A percentile compares a stretch with the other conserved stretches of the same genome.
Evolutionary conservation across 2,329 filamentous ascomycete species (phyloP).

Genomic region (Thelonectria discophora): DNA sequence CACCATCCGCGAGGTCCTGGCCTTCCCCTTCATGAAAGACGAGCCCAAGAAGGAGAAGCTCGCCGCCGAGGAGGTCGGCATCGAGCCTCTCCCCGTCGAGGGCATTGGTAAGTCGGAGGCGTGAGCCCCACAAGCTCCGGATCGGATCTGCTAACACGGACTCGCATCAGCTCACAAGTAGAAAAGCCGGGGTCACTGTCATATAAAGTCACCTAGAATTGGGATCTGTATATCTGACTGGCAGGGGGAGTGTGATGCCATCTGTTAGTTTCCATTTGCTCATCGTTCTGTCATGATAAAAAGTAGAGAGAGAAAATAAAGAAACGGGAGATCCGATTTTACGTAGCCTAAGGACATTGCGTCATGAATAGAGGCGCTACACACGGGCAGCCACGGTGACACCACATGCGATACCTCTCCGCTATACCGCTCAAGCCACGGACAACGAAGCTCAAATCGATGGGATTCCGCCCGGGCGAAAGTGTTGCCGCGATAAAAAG

Average conservation of each 20-base stretch:
- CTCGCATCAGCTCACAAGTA: constrained; percentile 38
- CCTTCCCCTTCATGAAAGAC: constrained; percentile 99
- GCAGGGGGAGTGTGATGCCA: constrained; percentile 6
- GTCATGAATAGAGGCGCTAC: too few relatives aligned
- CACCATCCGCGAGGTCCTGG: constrained; percentile 93
- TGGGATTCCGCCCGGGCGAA: too few relatives aligned
- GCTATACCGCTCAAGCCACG: too few relatives aligned
- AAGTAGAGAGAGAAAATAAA: constrained; percentile 26
- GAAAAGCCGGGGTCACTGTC: constrained; percentile 39
- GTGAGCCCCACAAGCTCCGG: neutral
- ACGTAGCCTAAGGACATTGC: too few relatives aligned
- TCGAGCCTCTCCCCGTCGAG: constrained; percentile 41
- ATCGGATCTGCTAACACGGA: constrained; percentile 19
- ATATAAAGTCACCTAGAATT: neutral
- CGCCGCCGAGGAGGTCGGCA: constrained; percentile 43
- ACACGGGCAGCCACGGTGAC: too few relatives aligned
- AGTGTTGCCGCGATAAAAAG: too few relatives aligned
- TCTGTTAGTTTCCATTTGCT: constrained; percentile 12
- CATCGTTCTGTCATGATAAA: constrained; percentile 7
- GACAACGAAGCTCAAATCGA: too few relatives aligned
- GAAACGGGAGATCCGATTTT: constrained; percentile 19
- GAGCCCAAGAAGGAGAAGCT: constrained; percentile 57
- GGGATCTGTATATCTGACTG: constrained; percentile 21
- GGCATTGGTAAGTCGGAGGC: constrained; percentile 39
- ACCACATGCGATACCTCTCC: too few relatives aligned